Base-by-base conservation (phyloP, 257 asterid genomes). In the Scutellaria barbata region DNA sequence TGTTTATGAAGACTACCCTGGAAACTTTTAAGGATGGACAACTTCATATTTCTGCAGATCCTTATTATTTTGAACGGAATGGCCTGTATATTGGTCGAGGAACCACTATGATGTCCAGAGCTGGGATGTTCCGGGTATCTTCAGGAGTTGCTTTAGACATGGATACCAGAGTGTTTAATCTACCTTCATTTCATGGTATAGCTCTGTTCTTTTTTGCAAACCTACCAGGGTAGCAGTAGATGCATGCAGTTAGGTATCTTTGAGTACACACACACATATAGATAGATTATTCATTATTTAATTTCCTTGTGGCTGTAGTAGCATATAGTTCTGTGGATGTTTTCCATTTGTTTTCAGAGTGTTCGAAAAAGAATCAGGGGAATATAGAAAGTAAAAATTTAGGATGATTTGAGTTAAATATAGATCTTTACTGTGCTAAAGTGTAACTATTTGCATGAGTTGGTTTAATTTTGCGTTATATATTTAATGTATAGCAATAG, bases 1-100 rank as follows among this genome's bases (percentile, higher is more conserved):
- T 46, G 42, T 11, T 46, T 30, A 62, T 33, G 47, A 68, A 71
- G 52, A 10, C 25, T 69, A 62, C 41, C 47, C 18, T 35, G 22
- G 13, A 6, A 37, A n/a, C 55, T 12, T 22, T 52, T 69, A 51
- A 30, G 39, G 65, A 65, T 47, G 57, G 42, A 43, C 50, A 66
- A 35, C 42, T 63, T 68, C 48, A 16, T 5, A 69, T 72, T 69
- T 52, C 25, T 73, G 79, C 83, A 94, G 99, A 94, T 84, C 96
- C 96, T 53, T 83, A 84, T 69, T 79, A 85, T 76, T 71, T 54
- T 48, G 95, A 94, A 82, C 76, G 99, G 72, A 76, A 53, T 37
- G 98, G 99, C 56, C 89, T 91, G 65, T 94, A 88, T 76, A 89
- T 94, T 80, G 99, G 99, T 73, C 91, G 89, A 85, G 99, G 96